Base-by-base conservation (phyloP, 257 asterid species). In the Capsicum pubescens region DNA sequence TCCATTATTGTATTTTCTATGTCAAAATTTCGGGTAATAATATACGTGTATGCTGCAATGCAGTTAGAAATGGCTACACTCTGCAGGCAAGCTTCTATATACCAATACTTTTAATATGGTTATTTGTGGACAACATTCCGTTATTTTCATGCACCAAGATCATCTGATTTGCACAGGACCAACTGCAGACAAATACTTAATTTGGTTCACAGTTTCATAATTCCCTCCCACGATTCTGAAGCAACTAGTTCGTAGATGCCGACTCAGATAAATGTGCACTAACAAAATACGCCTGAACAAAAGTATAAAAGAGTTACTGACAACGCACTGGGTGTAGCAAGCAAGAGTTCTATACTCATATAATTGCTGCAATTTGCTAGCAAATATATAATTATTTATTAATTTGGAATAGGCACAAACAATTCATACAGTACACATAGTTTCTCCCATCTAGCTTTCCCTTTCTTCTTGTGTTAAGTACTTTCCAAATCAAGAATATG, bases 21-120 rank as follows among this genome's bases (percentile, higher is more conserved):
- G n/a, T 10, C n/a, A 70, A 35, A 42, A 11, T 42, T 14, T 71
- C 26, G 4, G 16, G 13, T 35, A 17, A 9, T 72, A 16, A 15
- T 15, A 39, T 8, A 8, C 17, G 3, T 42, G 5, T 8, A 1
- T 8, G 26, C 9, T 58, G 58, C 35, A 35, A 16, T 42, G 67
- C 86, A 84, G 86, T 60, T 60, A 39, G 86, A 83, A 77, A 63
- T 84, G 83, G 67, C 86, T 3, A 60, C 83, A 19, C 78, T 77
- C 15, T 84, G 83, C 46, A 83, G 79, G 9, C 86, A 84, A 77
- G 86, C 83, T 46, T 26, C 32, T 26, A 26, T 26, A 26, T 26
- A 26, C 32, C 32, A 26, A 26, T 26, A 26, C 32, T 26, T 26
- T 1, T 26, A 26, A 26, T 26, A 26, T 26, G 32, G 32, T 0